Base-by-base conservation (phyloP, 441 rosid genomes). In the Arabidopsis lyrata region DNA sequence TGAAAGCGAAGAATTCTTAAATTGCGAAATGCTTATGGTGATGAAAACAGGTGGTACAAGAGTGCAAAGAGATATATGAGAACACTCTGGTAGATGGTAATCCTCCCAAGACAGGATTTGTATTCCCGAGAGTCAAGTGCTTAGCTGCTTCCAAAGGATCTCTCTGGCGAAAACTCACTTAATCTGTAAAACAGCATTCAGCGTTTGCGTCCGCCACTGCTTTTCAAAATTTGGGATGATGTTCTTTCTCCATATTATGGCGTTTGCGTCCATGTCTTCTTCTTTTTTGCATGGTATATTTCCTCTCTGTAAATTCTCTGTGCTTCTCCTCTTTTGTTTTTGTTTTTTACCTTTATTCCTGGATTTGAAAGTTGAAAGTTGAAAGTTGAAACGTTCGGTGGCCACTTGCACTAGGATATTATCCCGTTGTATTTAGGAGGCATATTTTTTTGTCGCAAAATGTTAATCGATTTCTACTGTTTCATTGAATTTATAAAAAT, bases 61-160 rank as follows among this genome's bases (percentile, higher is more conserved):
- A 96, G 76, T 96, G 98, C 87, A 93, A 77, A 82, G 99, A 93
- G 72, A 93, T 96, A 44, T 93, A 91, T 29, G 98, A 90, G 84
- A 91, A 96, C 66, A 87, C 97, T 5, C 89, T 87, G 34, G 82
- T 89, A 54, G 91, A 85, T 68, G 99, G 99, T 60, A 89, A 84
- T 15, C 96, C 99, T 6, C 90, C 93, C 6, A 93, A 81, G 86
- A 78, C 96, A 1, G 98, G 99, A 61, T 90, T 92, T 60, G 86
- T 96, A 9, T 96, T 93, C 81, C 85, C 97, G 0, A 86, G 81
- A 81, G 90, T 96, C 77, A 93, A 93, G 80, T 87, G 80, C 73
- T 95, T 92, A 72, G 36, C 83, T 68, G 87, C 85, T 63, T 78
- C 90, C 49, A 95, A 89, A 82, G 87, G 82, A 45, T 90, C 81